phyloP scores from a whole-genome alignment of 768 basidiomycete species.

The Boletus rubescentipes region DNA sequence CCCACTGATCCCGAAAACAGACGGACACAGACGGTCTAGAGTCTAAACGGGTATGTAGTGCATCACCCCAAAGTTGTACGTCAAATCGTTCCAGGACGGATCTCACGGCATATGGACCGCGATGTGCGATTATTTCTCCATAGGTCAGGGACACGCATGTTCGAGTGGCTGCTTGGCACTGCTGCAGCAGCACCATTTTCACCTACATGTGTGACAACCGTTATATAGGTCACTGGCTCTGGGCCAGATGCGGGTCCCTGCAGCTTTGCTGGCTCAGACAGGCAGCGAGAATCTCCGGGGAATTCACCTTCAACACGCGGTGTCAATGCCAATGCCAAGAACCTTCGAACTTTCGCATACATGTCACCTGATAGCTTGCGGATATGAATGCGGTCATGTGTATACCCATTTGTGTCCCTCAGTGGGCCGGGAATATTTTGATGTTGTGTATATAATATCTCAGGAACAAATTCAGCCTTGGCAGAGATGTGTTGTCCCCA shows the following conservation, averaged over 20 bases:
- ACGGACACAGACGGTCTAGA: too few species aligned
- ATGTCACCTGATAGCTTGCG: not conserved
- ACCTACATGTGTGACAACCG: too few species aligned
- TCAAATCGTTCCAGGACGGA: not conserved
- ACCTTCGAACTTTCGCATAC: not conserved
- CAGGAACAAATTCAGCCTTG: not conserved
- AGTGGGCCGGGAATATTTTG: not conserved
- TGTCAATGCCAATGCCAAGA: not conserved
- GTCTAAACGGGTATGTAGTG: not conserved
- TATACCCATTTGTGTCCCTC: not conserved
- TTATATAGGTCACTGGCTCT: too few species aligned
- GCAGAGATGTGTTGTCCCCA: not conserved
- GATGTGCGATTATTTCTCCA: not conserved
- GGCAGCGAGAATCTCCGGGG: not conserved
- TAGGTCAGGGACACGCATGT: not conserved
- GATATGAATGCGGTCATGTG: conserved; percentile 4
- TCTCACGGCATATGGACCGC: not conserved
- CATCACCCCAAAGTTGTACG: not conserved
- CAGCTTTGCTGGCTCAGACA: not conserved
- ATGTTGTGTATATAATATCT: not conserved
- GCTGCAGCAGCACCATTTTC: not conserved
- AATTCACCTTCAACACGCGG: conserved; percentile 3
- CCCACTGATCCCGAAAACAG: not conserved
- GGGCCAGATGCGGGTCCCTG: not conserved
- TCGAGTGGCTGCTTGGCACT: not conserved